Evolutionary conservation across 108 stramenopile genomes (phyloP).

Genomic region (Nannochloropsis oceanica): DNA sequence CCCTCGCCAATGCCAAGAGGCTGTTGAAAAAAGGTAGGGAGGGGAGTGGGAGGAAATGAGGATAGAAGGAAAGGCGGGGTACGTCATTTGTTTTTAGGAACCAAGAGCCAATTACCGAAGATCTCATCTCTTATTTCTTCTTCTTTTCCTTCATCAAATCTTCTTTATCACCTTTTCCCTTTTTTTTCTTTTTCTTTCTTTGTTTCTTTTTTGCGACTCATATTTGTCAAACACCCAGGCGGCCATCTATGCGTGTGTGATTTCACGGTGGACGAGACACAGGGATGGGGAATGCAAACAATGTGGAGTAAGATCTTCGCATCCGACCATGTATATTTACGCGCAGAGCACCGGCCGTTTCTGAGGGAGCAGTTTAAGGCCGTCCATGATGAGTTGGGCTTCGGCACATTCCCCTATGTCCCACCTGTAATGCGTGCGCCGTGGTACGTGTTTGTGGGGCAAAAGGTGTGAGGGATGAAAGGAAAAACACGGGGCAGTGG

Average conservation of each 20-base stretch:
- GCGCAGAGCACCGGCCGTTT: neutral
- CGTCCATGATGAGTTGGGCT: neutral
- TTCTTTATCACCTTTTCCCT: too few species aligned
- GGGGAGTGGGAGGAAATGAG: too few species aligned
- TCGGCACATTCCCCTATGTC: neutral
- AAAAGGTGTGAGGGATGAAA: neutral
- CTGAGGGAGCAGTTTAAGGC: neutral
- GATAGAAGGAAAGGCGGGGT: too few species aligned
- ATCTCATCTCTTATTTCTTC: too few species aligned
- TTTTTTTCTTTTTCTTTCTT: too few species aligned
- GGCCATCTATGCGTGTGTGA: slow-evolving; percentile 5
- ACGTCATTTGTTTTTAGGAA: too few species aligned
- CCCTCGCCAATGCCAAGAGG: neutral
- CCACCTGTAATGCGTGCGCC: neutral
- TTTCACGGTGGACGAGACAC: slow-evolving; percentile 9
- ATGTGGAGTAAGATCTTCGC: neutral
- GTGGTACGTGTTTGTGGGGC: neutral
- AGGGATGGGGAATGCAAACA: neutral
- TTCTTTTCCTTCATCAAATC: too few species aligned
- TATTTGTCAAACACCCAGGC: neutral
- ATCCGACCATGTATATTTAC: neutral
- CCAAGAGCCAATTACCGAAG: too few species aligned
- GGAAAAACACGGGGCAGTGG: too few species aligned
- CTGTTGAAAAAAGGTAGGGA: slow-evolving; percentile 3
- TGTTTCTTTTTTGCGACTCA: too few species aligned